Conservation (phyloP, 2,329 filamentous ascomycete species). For the Stagonosporopsis rhizophila region DNA sequence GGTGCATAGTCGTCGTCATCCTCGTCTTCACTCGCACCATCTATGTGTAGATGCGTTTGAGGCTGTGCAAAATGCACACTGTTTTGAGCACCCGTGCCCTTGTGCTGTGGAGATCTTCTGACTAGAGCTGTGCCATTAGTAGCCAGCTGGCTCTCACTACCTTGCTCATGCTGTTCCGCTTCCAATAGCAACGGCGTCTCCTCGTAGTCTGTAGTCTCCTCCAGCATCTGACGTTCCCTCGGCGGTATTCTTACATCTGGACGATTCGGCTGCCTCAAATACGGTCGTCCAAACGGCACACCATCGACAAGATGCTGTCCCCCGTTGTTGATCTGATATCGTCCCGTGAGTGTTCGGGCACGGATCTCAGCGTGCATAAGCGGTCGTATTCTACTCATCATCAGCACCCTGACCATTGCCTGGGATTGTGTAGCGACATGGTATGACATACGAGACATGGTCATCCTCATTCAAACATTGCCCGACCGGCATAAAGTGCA, state of each 20-base stretch:
- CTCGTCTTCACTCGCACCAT: constrained; percentile 29
- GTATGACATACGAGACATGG: constrained; percentile 71
- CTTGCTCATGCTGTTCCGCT: neutral
- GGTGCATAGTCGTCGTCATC: constrained; percentile 42
- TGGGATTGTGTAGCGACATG: neutral
- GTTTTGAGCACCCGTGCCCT: constrained; percentile 13
- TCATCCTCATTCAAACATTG: constrained; percentile 82
- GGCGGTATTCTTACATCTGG: constrained; percentile 76
- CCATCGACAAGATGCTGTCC: constrained; percentile 87
- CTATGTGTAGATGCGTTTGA: constrained; percentile 14
- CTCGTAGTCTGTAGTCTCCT: constrained; percentile 21
- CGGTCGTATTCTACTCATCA: constrained; percentile 71
- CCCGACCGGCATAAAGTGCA: constrained; percentile 80
- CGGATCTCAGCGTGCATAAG: constrained; percentile 77
- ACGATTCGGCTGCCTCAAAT: constrained; percentile 66
- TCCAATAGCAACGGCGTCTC: constrained; percentile 12
- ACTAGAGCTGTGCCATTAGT: neutral
- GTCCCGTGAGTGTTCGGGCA: constrained; percentile 74
- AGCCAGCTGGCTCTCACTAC: neutral
- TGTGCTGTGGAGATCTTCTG: neutral
- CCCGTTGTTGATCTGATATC: constrained; percentile 79
- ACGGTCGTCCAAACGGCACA: constrained; percentile 79
- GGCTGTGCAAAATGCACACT: constrained; percentile 35
- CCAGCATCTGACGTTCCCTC: constrained; percentile 66
- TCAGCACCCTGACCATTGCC: constrained; percentile 6